Evolutionary conservation across 2,329 filamentous ascomycete genomes (phyloP), one percentile per base, ranked within the genome.

Genomic region (Fusarium agapanthi): DNA sequence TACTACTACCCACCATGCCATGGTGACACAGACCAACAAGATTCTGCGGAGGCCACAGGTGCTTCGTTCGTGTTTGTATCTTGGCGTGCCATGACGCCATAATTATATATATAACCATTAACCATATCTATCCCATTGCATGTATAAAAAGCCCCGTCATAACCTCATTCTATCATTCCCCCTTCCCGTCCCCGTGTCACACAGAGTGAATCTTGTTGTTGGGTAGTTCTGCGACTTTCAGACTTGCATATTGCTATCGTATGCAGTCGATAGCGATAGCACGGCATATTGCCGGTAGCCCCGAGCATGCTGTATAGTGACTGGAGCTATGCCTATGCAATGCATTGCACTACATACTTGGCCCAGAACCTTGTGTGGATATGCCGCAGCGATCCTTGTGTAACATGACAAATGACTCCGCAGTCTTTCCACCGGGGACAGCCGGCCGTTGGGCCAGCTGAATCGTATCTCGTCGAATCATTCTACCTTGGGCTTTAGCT

Each of bases 351-450:
- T 69, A 45, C 37, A 72, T 72, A 60, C 45, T 51, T 57, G 30
- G 40, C 32, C 53, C 48, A 51, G 44, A 45, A 41, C 37, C 38
- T 55, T 43, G 40, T 35, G 35, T 45, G 55, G 56, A 55, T 63
- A 48, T 44, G 55, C 50, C 48, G 57, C 40, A 55, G n/a, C 41
- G 69, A 70, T 70, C 60, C 65, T 45, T 67, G 69, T 72, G 69
- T 72, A 72, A 73, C 70, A 58, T 69, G 65, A 73, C 53, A 62
- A 59, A 32, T 55, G 40, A 48, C 65, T 57, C 66, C 66, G 44
- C 70, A 59, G 34, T 45, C 54, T 38, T 28, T 63, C 47, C 16
- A 51, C 58, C 57, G 50, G 66, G 61, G 70, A 28, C 53, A 60
- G 37, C 61, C 57, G 44, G 57, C 47, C 54, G 44, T 73, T 65